Conservation (phyloP, 2,329 filamentous ascomycete genomes). For the Aspergillus phoenicis region DNA sequence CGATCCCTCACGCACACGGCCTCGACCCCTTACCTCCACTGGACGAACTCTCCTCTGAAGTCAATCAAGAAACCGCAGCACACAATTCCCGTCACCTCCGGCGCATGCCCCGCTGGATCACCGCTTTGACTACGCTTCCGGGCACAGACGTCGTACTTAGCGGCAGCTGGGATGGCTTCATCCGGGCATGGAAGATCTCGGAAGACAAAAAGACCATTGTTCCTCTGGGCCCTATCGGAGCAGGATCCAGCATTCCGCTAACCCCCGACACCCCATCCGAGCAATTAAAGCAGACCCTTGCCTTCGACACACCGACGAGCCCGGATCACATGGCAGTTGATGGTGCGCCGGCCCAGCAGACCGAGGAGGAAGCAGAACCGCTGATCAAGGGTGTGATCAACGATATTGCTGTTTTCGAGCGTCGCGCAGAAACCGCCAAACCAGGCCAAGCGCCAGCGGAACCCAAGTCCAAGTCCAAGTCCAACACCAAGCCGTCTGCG, state of each 20-base stretch:
- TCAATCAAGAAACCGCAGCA: conserved; percentile 58
- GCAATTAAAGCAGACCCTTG: conserved; percentile 38
- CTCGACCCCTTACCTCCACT: conserved; percentile 71
- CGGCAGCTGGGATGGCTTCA: conserved; percentile 90
- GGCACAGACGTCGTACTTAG: conserved; percentile 89
- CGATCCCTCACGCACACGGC: conserved; percentile 79
- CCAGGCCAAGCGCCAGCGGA: conserved; percentile 26
- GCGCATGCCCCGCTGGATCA: conserved; percentile 81
- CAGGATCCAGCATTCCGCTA: conserved; percentile 18
- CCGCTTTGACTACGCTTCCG: conserved; percentile 80
- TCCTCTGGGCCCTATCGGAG: conserved; percentile 67
- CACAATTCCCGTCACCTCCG: conserved; percentile 50
- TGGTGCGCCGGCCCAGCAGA: conserved; percentile 18
- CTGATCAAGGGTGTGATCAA: conserved; percentile 78
- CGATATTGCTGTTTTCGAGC: conserved; percentile 82
- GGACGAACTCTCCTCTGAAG: conserved; percentile 73
- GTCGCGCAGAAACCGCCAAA: conserved; percentile 54
- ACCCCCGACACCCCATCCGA: conserved; percentile 33
- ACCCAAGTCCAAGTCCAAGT: conserved; percentile 25
- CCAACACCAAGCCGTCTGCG: conserved; percentile 41
- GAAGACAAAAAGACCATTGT: conserved; percentile 81
- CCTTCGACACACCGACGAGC: conserved; percentile 32
- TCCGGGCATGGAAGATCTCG: conserved; percentile 82
- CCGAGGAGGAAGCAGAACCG: conserved; percentile 29
- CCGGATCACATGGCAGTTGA: conserved; percentile 30